Percentiles rank a stretch among this genome's conserved stretches.
These are phyloP conservation scores for Salvia splendens DNA, from an alignment of 257 asterid species.

Conservation along the genomic window DNA sequence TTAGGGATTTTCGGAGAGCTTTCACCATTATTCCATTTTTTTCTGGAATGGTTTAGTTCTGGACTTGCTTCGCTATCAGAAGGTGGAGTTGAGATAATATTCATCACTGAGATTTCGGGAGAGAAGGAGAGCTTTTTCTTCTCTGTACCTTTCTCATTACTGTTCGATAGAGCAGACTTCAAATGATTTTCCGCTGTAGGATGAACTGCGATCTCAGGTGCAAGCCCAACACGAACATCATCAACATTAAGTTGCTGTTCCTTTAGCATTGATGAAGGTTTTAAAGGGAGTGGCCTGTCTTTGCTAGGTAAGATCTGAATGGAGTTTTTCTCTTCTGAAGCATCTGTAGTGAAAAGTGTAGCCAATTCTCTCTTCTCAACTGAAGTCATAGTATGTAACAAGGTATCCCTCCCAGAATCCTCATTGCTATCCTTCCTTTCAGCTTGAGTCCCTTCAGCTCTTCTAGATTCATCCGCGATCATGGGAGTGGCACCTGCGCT, in stretches of 20 bases:
- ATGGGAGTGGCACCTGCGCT: slow-evolving; percentile 10
- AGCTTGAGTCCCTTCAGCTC: slow-evolving; percentile 28
- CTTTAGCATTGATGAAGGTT: slow-evolving; percentile 29
- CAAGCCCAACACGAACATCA: slow-evolving; percentile 24
- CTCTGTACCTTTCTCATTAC: slow-evolving; percentile 29
- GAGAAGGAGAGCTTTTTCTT: slow-evolving; percentile 39
- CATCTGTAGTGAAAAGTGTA: slow-evolving; percentile 26
- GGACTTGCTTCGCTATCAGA: slow-evolving; percentile 39
- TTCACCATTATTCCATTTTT: slow-evolving; percentile 71
- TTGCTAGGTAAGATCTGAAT: slow-evolving; percentile 26
- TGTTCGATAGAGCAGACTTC: slow-evolving; percentile 27
- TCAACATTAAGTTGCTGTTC: slow-evolving; percentile 22
- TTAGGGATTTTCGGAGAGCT: slow-evolving; percentile 57
- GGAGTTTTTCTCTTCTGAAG: slow-evolving; percentile 34
- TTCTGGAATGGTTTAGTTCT: slow-evolving; percentile 46
- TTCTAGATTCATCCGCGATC: slow-evolving; percentile 26
- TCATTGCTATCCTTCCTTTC: slow-evolving; percentile 15
- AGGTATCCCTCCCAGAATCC: slow-evolving; percentile 43
- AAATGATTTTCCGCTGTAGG: slow-evolving; percentile 21
- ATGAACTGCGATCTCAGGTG: slow-evolving; percentile 24
- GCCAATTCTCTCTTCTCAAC: slow-evolving; percentile 41
- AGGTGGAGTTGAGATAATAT: slow-evolving; percentile 57
- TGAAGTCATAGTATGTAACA: slow-evolving; percentile 44
- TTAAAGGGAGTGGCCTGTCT: slow-evolving; percentile 7
- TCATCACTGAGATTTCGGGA: slow-evolving; percentile 41